phyloP scores from a whole-genome alignment of 352 stramenopile species.

The Phytopythium litorale region DNA sequence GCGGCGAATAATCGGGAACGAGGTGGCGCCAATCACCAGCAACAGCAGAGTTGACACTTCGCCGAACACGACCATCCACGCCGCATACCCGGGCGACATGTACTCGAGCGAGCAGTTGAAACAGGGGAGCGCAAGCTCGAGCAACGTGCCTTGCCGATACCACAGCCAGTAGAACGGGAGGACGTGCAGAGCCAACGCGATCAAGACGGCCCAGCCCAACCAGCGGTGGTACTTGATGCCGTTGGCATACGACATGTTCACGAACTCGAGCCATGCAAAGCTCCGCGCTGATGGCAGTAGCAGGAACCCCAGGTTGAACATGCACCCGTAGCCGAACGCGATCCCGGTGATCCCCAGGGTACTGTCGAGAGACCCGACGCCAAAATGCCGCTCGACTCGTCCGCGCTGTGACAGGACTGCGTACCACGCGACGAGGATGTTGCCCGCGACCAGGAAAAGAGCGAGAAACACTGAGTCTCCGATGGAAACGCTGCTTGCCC shows the following conservation, averaged over 20 bases:
- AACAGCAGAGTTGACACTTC: constrained; percentile 7
- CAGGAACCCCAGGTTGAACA: constrained; percentile 46
- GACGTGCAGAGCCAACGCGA: constrained; percentile 17
- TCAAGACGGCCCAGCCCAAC: constrained; percentile 26
- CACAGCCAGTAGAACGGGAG: constrained; percentile 18
- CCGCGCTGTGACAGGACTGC: constrained; percentile 9
- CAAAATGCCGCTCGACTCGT: constrained; percentile 1
- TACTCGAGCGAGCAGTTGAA: constrained; percentile 17
- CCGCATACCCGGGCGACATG: constrained; percentile 8
- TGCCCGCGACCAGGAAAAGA: constrained; percentile 9
- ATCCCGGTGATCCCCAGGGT: constrained; percentile 16
- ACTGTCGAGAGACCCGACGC: constrained; percentile 10
- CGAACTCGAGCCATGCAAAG: constrained; percentile 37
- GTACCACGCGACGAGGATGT: constrained; percentile 15
- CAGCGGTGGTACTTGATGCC: constrained; percentile 41
- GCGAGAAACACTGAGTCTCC: not conserved
- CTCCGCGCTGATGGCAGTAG: constrained; percentile 30
- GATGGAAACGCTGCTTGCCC: not conserved
- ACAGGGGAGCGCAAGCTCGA: constrained; percentile 12
- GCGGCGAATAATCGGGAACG: constrained; percentile 17
- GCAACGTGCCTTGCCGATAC: constrained; percentile 18
- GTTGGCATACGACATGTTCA: constrained; percentile 39
- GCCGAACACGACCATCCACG: constrained; percentile 18
- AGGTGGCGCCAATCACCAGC: constrained; percentile 15
- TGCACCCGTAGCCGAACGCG: constrained; percentile 21